Evolutionary conservation across 805 yeast species (phyloP), one percentile per base, ranked within the genome.

Genomic region (Nakazawaea wickerhamii): DNA sequence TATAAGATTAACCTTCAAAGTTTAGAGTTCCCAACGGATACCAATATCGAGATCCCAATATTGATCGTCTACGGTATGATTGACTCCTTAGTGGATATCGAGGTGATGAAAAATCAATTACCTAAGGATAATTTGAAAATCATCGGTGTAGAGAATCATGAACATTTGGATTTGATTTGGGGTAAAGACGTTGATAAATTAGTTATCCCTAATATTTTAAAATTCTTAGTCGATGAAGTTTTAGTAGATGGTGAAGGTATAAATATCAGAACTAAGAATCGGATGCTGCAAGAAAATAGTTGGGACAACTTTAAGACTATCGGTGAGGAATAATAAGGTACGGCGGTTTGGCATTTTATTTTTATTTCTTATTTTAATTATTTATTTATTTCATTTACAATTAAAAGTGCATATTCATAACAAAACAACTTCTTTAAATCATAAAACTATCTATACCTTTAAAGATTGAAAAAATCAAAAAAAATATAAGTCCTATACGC

Each of bases 161-260:
- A 91, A 62, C 99, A 91, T 63, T 64, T 91, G 47, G 99, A 93
- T 58, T 73, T 91, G 48, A 66, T 91, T 10, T 91, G 99, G 99
- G 97, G 96, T n/a, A 64, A 71, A 20, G 75, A 79, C 41, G 83
- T 84, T 3, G 75, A 68, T 22, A 49, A 54, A 4, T 55, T 67
- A 41, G 81, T 79, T 3, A 63, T 73, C 36, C 57, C 64, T 5
- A 65, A 68, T 43, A 67, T 75, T 5, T 45, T 66, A 3, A 57
- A 60, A 39, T 65, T 67, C 40, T 54, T 69, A 13, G 54, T 57
- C 2, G 38, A 35, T 28, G 14, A 70, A 45, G 59, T 57, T 33
- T 71, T 68, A 43, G 65, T 50, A 41, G 41, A 46, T 18, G 46
- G 44, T 18, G 34, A 33, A 3, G 43, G 43, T 5, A 17, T 25